Evolutionary conservation across 331 rosid genomes (phyloP).

Genomic region (Pyracantha coccinea): DNA sequence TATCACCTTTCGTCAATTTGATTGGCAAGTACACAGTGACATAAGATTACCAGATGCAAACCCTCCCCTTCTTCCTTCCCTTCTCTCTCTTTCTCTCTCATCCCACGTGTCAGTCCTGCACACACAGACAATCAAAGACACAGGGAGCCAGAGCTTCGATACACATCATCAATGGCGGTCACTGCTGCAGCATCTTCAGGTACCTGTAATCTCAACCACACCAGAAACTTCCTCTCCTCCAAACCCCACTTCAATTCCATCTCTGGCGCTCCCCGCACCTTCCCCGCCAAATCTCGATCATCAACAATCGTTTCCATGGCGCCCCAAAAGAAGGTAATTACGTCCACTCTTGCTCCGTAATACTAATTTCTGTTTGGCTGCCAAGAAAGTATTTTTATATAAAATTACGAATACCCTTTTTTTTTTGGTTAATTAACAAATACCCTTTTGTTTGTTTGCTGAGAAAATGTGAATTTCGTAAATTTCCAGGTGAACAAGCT

Average conservation of each 20-base stretch:
- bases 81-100: background rate
- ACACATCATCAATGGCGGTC: conserved; percentile 46
- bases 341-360: background rate
- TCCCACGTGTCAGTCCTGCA: conserved; percentile 64
- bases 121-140: background rate
- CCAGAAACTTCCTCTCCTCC: conserved; percentile 17
- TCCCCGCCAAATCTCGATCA: conserved; percentile 23
- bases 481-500: conserved; percentile 68
- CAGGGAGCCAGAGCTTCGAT: background rate
- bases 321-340: conserved; percentile 60
- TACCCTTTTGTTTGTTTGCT: background rate
- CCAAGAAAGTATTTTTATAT: background rate
- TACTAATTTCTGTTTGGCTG: background rate
- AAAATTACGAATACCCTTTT: background rate
- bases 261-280: background rate
- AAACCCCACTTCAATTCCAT: conserved; percentile 9
- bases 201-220: conserved; percentile 17
- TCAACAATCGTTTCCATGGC: conserved; percentile 66
- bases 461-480: background rate
- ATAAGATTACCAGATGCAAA: background rate
- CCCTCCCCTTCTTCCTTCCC: background rate
- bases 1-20: conserved; percentile 2
- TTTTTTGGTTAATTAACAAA: background rate
- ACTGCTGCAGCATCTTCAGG: conserved; percentile 43
- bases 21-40: conserved; percentile 37